These are phyloP conservation scores for Aspergillus sojae DNA, from an alignment of 2,329 filamentous ascomycete species.

Conservation along the genomic window DNA sequence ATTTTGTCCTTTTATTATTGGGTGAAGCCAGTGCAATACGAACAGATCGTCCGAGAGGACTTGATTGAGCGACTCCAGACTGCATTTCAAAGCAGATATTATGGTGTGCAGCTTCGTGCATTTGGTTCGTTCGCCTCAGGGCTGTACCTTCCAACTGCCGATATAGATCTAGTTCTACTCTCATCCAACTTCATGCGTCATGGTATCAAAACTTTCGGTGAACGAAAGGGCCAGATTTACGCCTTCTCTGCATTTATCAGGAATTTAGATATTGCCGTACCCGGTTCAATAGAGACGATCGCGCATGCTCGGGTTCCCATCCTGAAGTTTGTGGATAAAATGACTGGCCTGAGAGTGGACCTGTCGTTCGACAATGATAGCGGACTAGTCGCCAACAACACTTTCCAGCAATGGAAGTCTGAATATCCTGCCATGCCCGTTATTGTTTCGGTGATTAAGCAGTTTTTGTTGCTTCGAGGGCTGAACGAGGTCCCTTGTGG, in stretches of 20 bases:
- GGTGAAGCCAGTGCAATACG: conserved; percentile 75
- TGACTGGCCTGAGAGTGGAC: conserved; percentile 82
- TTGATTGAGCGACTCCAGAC: conserved; percentile 70
- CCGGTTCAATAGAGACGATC: conserved; percentile 68
- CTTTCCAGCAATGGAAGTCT: conserved; percentile 77
- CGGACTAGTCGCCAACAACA: conserved; percentile 77
- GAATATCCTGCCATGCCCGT: conserved; percentile 83
- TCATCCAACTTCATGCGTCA: conserved; percentile 62
- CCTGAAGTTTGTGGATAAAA: conserved; percentile 81
- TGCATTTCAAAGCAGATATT: conserved; percentile 60
- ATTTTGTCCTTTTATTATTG: conserved; percentile 86
- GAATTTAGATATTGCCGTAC: conserved; percentile 58
- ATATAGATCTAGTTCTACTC: conserved; percentile 91
- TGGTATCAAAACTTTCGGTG: conserved; percentile 50
- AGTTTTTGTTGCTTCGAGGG: conserved; percentile 84
- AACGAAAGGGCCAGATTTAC: conserved; percentile 59
- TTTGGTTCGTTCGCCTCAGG: conserved; percentile 97
- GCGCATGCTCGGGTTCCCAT: conserved; percentile 80
- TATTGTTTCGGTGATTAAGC: conserved; percentile 86
- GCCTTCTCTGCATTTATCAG: conserved; percentile 65
- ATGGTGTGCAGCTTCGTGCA: conserved; percentile 65
- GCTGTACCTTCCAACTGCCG: conserved; percentile 74
- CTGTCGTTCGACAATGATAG: conserved; percentile 92
- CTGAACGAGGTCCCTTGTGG: conserved; percentile 90
- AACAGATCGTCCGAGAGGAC: conserved; percentile 72